Conservation (phyloP, 345 rosid species). For the Salix udensis region DNA sequence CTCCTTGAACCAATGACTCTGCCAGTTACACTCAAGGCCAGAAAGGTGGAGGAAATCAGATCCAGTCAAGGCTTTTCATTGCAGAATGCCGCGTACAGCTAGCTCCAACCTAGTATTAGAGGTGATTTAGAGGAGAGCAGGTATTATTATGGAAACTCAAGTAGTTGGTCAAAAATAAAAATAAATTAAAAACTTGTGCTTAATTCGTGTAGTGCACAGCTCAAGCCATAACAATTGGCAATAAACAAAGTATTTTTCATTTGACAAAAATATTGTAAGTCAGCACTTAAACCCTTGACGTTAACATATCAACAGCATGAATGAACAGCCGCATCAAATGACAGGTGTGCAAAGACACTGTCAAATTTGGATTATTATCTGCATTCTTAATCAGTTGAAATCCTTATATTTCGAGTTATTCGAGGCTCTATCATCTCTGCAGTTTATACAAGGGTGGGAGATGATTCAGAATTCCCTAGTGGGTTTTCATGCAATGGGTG, state of each 20-base stretch:
- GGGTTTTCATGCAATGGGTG: too few species aligned
- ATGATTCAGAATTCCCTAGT: too few species aligned
- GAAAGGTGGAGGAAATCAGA: not conserved
- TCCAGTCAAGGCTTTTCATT: not conserved
- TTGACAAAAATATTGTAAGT: not conserved
- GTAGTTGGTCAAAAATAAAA: too few species aligned
- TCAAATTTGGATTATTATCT: constrained; percentile 6
- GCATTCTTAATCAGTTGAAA: too few species aligned
- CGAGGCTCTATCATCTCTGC: too few species aligned
- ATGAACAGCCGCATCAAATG: not conserved
- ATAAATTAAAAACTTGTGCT: not conserved
- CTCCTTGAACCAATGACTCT: too few species aligned
- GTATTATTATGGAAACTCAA: not conserved
- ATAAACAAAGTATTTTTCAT: not conserved
- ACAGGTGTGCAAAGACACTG: constrained; percentile 17
- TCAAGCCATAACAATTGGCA: not conserved
- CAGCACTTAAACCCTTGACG: constrained; percentile 11
- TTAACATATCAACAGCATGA: constrained; percentile 11
- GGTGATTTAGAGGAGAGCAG: too few species aligned
- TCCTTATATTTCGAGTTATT: too few species aligned
- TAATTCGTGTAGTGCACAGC: not conserved
- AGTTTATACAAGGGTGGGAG: too few species aligned
- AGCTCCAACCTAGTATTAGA: not conserved
- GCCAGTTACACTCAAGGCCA: not conserved
- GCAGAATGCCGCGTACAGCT: not conserved